Evolutionary conservation across 495 filamentous ascomycete genomes (phyloP).

Genomic region (Choiromyces venosus): DNA sequence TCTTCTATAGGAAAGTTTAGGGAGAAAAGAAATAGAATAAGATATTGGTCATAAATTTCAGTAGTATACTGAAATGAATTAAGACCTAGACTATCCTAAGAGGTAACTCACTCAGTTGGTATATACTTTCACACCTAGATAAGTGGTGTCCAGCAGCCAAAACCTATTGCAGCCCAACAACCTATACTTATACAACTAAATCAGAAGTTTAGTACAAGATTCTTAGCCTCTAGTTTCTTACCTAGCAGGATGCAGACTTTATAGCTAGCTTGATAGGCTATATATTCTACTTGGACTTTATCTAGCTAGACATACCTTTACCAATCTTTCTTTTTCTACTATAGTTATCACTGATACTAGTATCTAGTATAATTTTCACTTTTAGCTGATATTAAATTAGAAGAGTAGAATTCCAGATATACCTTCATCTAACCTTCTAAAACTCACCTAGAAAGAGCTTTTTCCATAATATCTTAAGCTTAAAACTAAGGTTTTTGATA

Average conservation of each 20-base stretch:
- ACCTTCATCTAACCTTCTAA: too few species aligned
- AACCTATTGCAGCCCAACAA: conserved; percentile 8
- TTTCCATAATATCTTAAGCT: conserved; percentile 3
- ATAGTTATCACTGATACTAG: neutral
- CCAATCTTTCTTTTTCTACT: conserved; percentile 3
- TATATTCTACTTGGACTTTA: conserved; percentile 11
- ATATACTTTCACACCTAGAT: conserved; percentile 3
- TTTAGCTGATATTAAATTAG: neutral
- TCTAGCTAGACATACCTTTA: conserved; percentile 10
- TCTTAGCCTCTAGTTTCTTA: neutral
- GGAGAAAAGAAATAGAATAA: conserved; percentile 3
- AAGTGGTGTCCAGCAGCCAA: neutral
- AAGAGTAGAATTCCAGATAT: too few species aligned
- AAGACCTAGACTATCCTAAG: neutral
- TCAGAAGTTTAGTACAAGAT: conserved; percentile 9
- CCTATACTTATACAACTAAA: conserved; percentile 3
- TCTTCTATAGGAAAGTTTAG: neutral
- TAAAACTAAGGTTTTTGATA: neutral
- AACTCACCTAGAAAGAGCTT: too few species aligned
- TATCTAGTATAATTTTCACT: neutral
- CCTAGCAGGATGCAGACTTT: neutral
- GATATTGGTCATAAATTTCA: conserved; percentile 6
- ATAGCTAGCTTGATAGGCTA: neutral
- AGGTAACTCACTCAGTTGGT: neutral
- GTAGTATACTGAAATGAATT: conserved; percentile 18